Evolutionary conservation across 805 yeast genomes (phyloP).

Genomic region (Candida krabiensis): DNA sequence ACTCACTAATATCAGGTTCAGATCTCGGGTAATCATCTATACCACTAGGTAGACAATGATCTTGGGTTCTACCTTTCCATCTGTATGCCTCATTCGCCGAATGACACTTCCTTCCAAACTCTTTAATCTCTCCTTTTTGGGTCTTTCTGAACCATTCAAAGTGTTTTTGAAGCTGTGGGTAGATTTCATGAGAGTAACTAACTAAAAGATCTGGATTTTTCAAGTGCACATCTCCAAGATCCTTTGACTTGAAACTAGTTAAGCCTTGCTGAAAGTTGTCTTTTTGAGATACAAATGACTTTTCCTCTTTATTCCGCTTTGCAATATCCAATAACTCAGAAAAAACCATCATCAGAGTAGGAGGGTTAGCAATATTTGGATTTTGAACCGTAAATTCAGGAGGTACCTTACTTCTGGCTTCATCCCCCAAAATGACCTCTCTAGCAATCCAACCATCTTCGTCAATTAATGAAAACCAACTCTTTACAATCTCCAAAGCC

Average conservation of each 20-base stretch:
- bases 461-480: slow-evolving; percentile 88
- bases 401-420: slow-evolving; percentile 87
- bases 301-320: slow-evolving; percentile 18
- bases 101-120: slow-evolving; percentile 60
- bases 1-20: slow-evolving; percentile 81
- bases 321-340: slow-evolving; percentile 54
- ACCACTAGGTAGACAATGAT: slow-evolving; percentile 90
- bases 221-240: slow-evolving; percentile 53
- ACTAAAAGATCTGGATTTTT: slow-evolving; percentile 58
- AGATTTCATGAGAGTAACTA: slow-evolving; percentile 60
- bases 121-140: slow-evolving; percentile 72
- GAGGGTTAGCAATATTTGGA: slow-evolving; percentile 92
- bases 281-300: slow-evolving; percentile 4
- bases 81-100: slow-evolving; percentile 68
- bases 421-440: slow-evolving; percentile 90
- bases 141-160: slow-evolving; percentile 83
- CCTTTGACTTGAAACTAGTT: slow-evolving; percentile 27
- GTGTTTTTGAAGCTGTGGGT: slow-evolving; percentile 75
- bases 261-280: slow-evolving; percentile 20
- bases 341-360: slow-evolving; percentile 80
- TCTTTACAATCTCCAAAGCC: slow-evolving; percentile 72
- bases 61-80: slow-evolving; percentile 89
- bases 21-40: slow-evolving; percentile 95
- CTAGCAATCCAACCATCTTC: slow-evolving; percentile 96
- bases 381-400: slow-evolving; percentile 79